Conservation (phyloP, 2,329 filamentous ascomycete species). For the Plectosphaerella plurivora region DNA sequence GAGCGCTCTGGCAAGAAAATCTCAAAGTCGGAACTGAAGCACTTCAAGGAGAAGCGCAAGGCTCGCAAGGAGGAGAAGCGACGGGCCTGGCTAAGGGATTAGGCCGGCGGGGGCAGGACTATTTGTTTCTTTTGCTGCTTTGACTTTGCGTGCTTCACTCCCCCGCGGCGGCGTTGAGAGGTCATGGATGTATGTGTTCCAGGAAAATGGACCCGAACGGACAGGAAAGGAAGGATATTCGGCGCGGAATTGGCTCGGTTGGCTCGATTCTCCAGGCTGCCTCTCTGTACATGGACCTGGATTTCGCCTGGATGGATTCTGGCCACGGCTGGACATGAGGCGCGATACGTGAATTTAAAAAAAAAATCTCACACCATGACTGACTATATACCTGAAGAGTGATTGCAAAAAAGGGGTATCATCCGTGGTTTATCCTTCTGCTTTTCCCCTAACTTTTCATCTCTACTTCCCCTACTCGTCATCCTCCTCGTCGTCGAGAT, state of each 20-base stretch:
- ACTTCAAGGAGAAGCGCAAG: constrained; percentile 84
- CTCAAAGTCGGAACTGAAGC: constrained; percentile 80
- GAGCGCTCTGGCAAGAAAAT: constrained; percentile 84
- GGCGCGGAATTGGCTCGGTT: too few relatives aligned
- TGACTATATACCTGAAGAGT: background rate
- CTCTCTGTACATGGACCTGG: too few relatives aligned
- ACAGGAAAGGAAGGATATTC: too few relatives aligned
- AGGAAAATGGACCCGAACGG: background rate
- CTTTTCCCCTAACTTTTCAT: constrained; percentile 17
- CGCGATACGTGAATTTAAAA: too few relatives aligned
- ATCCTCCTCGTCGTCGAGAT: constrained; percentile 34
- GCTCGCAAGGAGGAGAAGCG: constrained; percentile 93
- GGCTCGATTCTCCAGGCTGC: too few relatives aligned
- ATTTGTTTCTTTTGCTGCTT: background rate
- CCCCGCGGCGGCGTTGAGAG: background rate
- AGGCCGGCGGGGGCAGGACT: constrained; percentile 20
- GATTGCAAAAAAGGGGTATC: constrained; percentile 6
- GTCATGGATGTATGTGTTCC: background rate
- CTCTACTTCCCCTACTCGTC: constrained; percentile 16
- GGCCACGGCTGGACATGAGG: too few relatives aligned
- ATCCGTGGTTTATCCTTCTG: constrained; percentile 9
- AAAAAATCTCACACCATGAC: constrained; percentile 1
- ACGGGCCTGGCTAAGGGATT: constrained; percentile 85
- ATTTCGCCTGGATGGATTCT: too few relatives aligned
- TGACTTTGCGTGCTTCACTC: background rate